Conservation (phyloP, 768 basidiomycete species). For the Rhizopogon vesiculosus region DNA sequence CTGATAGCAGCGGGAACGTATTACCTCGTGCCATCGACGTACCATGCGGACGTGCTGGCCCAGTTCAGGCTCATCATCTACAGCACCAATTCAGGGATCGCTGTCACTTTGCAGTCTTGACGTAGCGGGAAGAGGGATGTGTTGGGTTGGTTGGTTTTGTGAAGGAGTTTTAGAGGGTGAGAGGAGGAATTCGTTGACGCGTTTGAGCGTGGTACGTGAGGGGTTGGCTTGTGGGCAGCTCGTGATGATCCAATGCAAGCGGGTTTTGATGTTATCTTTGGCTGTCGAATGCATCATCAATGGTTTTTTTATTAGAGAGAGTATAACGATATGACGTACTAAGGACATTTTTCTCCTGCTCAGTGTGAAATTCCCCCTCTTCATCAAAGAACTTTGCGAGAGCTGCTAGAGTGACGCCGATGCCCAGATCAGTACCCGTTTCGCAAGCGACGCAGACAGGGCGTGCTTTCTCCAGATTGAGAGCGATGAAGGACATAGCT, state of each 20-base stretch:
- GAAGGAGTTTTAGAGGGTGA: constrained; percentile 22
- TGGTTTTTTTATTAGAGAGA: background rate
- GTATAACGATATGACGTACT: constrained; percentile 14
- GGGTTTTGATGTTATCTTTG: constrained; percentile 64
- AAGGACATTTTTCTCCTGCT: constrained; percentile 5
- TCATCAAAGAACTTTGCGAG: constrained; percentile 57
- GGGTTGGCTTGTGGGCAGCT: constrained; percentile 78
- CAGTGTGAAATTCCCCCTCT: constrained; percentile 31
- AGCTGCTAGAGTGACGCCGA: constrained; percentile 59
- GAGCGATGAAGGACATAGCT: constrained; percentile 41
- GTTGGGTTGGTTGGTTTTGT: background rate
- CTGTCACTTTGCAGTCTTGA: constrained; percentile 9
- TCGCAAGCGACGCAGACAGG: constrained; percentile 49
- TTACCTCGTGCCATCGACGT: constrained; percentile 70
- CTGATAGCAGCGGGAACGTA: constrained; percentile 59
- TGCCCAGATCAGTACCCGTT: constrained; percentile 55
- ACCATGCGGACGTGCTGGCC: constrained; percentile 50
- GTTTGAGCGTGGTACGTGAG: constrained; percentile 72
- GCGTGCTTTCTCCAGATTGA: constrained; percentile 30
- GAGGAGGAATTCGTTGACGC: constrained; percentile 72
- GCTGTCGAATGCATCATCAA: constrained; percentile 11
- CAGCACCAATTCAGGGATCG: constrained; percentile 34
- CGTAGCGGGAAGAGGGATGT: background rate
- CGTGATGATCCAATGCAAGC: constrained; percentile 85
- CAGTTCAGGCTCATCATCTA: constrained; percentile 62